A percentile compares a stretch with the other conserved stretches of the same genome.
phyloP scores from a whole-genome alignment of 2,329 filamentous ascomycete genomes.

The Arthroderma sp. region DNA sequence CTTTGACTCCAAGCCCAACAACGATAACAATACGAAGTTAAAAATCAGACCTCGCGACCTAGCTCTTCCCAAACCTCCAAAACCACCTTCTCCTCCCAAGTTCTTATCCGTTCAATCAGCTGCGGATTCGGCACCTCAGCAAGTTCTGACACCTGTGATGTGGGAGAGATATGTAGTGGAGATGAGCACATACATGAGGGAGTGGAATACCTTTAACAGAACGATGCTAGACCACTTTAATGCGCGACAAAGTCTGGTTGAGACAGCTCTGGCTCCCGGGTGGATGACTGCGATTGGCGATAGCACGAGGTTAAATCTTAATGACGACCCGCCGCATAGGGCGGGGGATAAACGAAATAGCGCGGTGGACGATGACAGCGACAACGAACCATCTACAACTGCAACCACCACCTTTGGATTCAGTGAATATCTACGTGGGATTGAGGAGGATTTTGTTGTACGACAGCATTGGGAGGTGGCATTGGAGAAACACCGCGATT shows the following conservation, averaged over 20 bases:
- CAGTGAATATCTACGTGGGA: constrained; percentile 30
- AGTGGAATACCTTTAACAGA: constrained; percentile 44
- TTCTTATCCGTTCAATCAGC: constrained; percentile 3
- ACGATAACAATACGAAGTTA: constrained; percentile 18
- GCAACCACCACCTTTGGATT: constrained; percentile 28
- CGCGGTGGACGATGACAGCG: constrained; percentile 13
- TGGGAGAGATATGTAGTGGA: constrained; percentile 40
- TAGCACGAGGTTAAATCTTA: constrained; percentile 20
- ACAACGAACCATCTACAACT: constrained; percentile 19
- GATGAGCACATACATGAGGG: constrained; percentile 43
- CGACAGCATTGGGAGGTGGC: constrained; percentile 37
- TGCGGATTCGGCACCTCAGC: constrained; percentile 8
- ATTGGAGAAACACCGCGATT: constrained; percentile 31
- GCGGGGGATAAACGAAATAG: constrained; percentile 8
- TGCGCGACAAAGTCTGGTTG: constrained; percentile 36
- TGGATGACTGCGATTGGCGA: constrained; percentile 44
- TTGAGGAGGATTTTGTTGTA: constrained; percentile 34
- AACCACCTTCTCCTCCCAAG: constrained; percentile 31
- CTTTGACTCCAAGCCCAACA: constrained; percentile 42
- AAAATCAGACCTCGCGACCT: constrained; percentile 27
- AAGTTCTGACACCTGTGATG: constrained; percentile 30
- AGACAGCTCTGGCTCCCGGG: constrained; percentile 30
- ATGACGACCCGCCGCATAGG: background rate
- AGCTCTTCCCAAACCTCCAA: constrained; percentile 39
- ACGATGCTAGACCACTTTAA: constrained; percentile 44